Conservation (phyloP, 768 basidiomycete species). For the Phylloporus rhodoxanthus region DNA sequence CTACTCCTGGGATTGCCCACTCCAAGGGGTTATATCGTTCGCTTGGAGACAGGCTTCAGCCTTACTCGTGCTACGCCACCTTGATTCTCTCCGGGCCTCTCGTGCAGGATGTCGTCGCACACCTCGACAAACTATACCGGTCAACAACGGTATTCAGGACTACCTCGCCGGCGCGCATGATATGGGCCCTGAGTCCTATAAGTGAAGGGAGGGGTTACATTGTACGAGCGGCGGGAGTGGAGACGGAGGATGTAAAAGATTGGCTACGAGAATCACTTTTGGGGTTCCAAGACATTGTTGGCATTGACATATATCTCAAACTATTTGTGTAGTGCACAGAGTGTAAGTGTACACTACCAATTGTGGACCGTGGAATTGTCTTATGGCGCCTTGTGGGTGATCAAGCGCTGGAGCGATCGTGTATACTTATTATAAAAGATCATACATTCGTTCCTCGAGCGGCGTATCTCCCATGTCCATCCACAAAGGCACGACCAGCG, state of each 20-base stretch:
- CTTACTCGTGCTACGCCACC: constrained; percentile 89
- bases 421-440: too few species aligned
- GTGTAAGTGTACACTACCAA: too few species aligned
- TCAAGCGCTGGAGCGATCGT: too few species aligned
- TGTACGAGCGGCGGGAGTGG: constrained; percentile 67
- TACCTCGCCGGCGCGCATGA: constrained; percentile 46
- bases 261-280: constrained; percentile 61
- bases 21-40: constrained; percentile 36
- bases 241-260: constrained; percentile 65
- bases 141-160: constrained; percentile 58
- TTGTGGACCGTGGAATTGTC: too few species aligned
- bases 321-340: constrained; percentile 51
- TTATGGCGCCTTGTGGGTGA: too few species aligned
- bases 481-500: neutral
- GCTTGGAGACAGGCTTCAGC: constrained; percentile 57
- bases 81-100: constrained; percentile 73
- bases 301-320: constrained; percentile 58
- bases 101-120: constrained; percentile 40
- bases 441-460: too few species aligned
- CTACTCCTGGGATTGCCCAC: constrained; percentile 7
- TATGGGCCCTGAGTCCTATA: constrained; percentile 79
- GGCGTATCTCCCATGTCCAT: constrained; percentile 1
- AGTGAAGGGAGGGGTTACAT: constrained; percentile 45
- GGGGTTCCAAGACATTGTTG: constrained; percentile 49
- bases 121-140: constrained; percentile 46